Evolutionary conservation across 1,284 basidiomycete species (phyloP).

Genomic region (Irpex sp.): DNA sequence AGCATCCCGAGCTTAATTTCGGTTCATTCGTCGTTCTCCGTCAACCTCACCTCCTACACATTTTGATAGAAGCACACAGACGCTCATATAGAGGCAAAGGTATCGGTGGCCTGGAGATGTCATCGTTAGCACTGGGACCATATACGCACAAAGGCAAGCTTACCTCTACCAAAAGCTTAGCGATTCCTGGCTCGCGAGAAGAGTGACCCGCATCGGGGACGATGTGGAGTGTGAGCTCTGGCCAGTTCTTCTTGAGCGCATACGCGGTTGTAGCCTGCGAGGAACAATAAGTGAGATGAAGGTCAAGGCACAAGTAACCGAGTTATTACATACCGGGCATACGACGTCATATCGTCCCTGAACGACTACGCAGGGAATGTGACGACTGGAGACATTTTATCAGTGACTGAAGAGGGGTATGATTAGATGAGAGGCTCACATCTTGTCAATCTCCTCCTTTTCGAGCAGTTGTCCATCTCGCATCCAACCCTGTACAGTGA

Average conservation of each 20-base stretch:
- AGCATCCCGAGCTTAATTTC: not conserved
- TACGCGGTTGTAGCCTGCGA: conserved; percentile 71
- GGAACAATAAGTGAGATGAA: conserved; percentile 1
- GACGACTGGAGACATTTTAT: conserved; percentile 45
- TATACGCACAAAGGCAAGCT: not conserved
- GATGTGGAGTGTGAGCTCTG: conserved; percentile 72
- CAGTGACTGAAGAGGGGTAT: conserved; percentile 4
- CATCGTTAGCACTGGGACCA: conserved; percentile 3
- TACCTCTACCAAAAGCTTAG: conserved; percentile 72
- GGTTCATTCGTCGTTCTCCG: not conserved
- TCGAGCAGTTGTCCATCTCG: conserved; percentile 85
- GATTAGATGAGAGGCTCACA: conserved; percentile 41
- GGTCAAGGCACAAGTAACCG: not conserved
- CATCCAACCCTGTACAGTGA: conserved; percentile 68
- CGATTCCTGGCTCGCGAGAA: conserved; percentile 71
- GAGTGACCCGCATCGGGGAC: conserved; percentile 93
- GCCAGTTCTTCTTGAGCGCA: conserved; percentile 78
- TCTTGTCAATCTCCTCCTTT: conserved; percentile 83
- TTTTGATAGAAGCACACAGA: not conserved
- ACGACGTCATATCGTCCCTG: conserved; percentile 86
- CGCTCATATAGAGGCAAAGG: conserved; percentile 17
- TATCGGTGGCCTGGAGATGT: conserved; percentile 22
- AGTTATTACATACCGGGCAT: conserved; percentile 51
- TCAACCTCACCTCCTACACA: not conserved
- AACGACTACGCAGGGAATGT: conserved; percentile 80